phyloP scores from a whole-genome alignment of 2,329 filamentous ascomycete genomes.

The Scorias spongiosa region DNA sequence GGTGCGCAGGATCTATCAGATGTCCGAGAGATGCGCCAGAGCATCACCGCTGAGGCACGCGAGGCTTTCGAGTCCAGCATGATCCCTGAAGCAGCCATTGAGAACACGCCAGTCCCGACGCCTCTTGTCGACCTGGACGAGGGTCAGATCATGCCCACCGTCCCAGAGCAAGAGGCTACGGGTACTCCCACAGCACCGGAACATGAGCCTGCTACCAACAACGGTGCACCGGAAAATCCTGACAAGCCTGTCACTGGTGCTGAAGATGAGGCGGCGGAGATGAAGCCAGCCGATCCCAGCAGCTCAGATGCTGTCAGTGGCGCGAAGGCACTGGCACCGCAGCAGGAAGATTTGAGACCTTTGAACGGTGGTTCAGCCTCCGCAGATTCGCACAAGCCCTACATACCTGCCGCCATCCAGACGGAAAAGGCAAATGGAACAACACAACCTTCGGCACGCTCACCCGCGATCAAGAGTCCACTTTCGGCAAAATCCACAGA shows the following conservation, averaged over 20 bases:
- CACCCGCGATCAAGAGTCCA: slow-evolving; percentile 3
- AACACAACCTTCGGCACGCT: slow-evolving; percentile 1
- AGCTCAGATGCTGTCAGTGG: slow-evolving; percentile 23
- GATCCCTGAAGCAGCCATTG: slow-evolving; percentile 29
- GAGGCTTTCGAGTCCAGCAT: slow-evolving; percentile 23
- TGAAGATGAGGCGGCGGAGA: slow-evolving; percentile 24
- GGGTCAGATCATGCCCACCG: slow-evolving; percentile 9
- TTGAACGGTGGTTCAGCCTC: slow-evolving; percentile 4
- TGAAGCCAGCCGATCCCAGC: slow-evolving; percentile 27
- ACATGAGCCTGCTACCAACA: not conserved
- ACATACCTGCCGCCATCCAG: slow-evolving; percentile 5
- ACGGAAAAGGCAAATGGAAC: slow-evolving; percentile 1
- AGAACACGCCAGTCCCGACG: slow-evolving; percentile 16
- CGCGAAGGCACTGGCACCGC: slow-evolving; percentile 21
- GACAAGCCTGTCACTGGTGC: slow-evolving; percentile 29
- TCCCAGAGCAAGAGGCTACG: slow-evolving; percentile 2
- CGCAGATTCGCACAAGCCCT: not conserved
- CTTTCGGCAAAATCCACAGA: slow-evolving; percentile 2
- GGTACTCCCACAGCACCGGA: not conserved
- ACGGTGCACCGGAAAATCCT: slow-evolving; percentile 22
- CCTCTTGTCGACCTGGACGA: slow-evolving; percentile 17
- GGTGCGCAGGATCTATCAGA: slow-evolving; percentile 1
- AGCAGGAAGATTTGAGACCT: slow-evolving; percentile 16
- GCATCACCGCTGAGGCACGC: slow-evolving; percentile 23
- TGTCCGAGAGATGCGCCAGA: slow-evolving; percentile 19